phyloP scores from a whole-genome alignment of 805 yeast genomes.

The Lipomyces yamanashiensis region DNA sequence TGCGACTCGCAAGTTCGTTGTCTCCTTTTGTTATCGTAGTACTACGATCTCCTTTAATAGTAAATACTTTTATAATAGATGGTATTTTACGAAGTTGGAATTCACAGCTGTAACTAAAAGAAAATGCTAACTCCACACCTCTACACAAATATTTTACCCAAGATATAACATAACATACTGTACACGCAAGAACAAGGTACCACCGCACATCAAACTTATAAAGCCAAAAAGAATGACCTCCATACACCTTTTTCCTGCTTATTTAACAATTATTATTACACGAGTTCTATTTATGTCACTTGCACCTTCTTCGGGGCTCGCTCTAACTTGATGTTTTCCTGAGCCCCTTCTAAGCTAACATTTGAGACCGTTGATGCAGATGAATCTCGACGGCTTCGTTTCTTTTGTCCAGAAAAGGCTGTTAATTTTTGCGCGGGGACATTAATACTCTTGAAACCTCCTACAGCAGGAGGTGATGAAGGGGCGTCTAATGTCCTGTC shows the following conservation, averaged over 20 bases:
- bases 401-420: slow-evolving; percentile 4
- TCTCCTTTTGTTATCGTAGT: no score
- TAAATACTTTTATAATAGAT: no score
- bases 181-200: not conserved
- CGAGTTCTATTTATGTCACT: not conserved
- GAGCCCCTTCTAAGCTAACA: slow-evolving; percentile 1
- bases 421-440: slow-evolving; percentile 6
- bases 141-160: not conserved
- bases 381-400: slow-evolving; percentile 43
- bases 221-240: no score
- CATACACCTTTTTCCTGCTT: no score
- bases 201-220: no score
- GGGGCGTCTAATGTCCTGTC: slow-evolving; percentile 14
- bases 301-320: not conserved
- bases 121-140: no score
- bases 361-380: slow-evolving; percentile 46
- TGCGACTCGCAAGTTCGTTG: no score
- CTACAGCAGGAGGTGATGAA: slow-evolving; percentile 10
- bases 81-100: no score
- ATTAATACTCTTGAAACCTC: slow-evolving; percentile 37
- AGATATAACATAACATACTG: not conserved
- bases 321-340: not conserved
- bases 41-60: no score
- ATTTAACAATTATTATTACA: not conserved
- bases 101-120: no score